phyloP scores from a whole-genome alignment of 371 early-diverging fungal genomes.

The Rhizopus stolonifer region DNA sequence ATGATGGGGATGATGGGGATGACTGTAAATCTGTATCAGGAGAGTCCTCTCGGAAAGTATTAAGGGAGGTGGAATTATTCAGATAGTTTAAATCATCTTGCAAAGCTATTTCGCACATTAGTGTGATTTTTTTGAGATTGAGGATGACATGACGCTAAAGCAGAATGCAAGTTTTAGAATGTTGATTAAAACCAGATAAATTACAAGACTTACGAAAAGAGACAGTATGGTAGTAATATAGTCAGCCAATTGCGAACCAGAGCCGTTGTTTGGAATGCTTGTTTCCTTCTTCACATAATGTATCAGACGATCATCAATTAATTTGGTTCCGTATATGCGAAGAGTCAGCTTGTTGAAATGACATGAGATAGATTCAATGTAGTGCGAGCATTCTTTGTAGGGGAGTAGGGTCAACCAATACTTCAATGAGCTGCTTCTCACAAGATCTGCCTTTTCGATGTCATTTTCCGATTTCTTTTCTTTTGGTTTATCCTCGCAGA shows the following conservation, averaged over 20 bases:
- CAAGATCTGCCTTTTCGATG: slow-evolving; percentile 12
- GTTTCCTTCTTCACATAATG: slow-evolving; percentile 19
- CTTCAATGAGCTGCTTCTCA: slow-evolving; percentile 12
- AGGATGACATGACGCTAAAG: slow-evolving; percentile 8
- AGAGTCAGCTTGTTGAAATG: slow-evolving; percentile 16
- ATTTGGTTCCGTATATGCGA: slow-evolving; percentile 13
- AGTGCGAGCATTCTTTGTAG: slow-evolving; percentile 9
- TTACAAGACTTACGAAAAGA: slow-evolving; percentile 14
- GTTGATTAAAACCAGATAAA: slow-evolving; percentile 12
- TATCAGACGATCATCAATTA: slow-evolving; percentile 15
- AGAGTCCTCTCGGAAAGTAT: slow-evolving; percentile 10
- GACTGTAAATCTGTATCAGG: slow-evolving; percentile 2
- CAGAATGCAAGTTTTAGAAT: slow-evolving; percentile 11
- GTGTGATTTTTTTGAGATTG: slow-evolving; percentile 8
- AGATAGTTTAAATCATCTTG: slow-evolving; percentile 8
- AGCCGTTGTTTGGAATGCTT: slow-evolving; percentile 12
- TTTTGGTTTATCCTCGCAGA: slow-evolving; percentile 11
- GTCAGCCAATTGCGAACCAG: slow-evolving; percentile 12
- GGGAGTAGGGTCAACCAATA: slow-evolving; percentile 16
- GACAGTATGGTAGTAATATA: slow-evolving; percentile 12
- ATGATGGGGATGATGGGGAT: slow-evolving; percentile 7
- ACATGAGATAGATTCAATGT: slow-evolving; percentile 13
- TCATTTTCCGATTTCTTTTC: slow-evolving; percentile 10
- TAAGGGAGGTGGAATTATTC: slow-evolving; percentile 1
- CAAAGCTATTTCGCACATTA: slow-evolving; percentile 12